Base-by-base conservation (phyloP, 2,329 filamentous ascomycete species). In the Mariannaea sp. region DNA sequence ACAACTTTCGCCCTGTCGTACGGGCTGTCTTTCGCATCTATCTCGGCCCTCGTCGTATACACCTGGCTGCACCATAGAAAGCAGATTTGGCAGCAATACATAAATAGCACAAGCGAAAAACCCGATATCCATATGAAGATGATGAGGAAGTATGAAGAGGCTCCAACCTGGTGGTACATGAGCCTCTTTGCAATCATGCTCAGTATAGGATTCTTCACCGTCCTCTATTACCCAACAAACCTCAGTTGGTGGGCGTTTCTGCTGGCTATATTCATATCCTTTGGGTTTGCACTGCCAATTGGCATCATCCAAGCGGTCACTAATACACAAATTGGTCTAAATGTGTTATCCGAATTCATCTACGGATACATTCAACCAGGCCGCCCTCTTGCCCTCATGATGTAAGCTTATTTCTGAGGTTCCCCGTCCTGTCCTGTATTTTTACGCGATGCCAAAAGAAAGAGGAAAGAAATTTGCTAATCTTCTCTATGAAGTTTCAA, bases 301-400 rank as follows among this genome's bases (percentile, higher is more conserved):
- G 84, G 84, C 33, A 88, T 90, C 53, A 83, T 90, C 27, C 80
- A 88, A 64, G 88, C 86, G 30, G 78, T 86, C 4, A 88, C 87
- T 4, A 85, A 89, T 65, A 86, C 87, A 68, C 75, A 89, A 73
- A 85, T 90, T 30, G 86, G 86, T 2, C 75, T 91, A 29, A 91
- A 91, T 57, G 87, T 92, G 20, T 74, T 91, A 57, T 89, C 87
- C 1, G 87, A 90, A 71, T 89, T 90, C 58, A 74, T 92, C 4
- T 84, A 85, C 53, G 88, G 88, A 1, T 91, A 91, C 64, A 88
- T 91, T 63, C 86, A 89, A 57, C 87, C 87, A 0, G 88, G 88
- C 2, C 75, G 81, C 5, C 88, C 88, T 0, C 73, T 91, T 49
- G 88, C 85, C 0, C 81, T 90, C 56, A 91, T 92, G 87, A 78